Base-by-base conservation (phyloP, 169 alveolate species). In the Plasmodium reichenowi region DNA sequence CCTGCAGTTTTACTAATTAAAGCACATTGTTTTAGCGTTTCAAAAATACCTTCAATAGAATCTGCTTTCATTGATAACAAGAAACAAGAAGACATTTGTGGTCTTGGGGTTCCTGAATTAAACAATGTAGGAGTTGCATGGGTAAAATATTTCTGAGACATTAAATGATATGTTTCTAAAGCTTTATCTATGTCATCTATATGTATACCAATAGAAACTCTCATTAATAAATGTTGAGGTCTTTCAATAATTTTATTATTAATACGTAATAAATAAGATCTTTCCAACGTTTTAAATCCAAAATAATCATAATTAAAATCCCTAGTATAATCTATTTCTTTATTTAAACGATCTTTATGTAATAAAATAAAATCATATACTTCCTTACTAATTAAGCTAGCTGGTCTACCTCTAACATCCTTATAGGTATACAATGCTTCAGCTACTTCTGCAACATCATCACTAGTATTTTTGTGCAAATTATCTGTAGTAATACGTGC, bases 41-140 rank as follows among this genome's bases (percentile, higher is more conserved):
- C 99, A 88, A 97, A 98, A 13, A 98, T 98, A 0, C 99, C 99
- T 56, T 97, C 98, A n/a, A 98, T 98, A 15, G 99, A 97, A 80
- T 98, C 99, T 20, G 96, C 98, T 92, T 96, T 88, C 98, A 98
- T 97, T 48, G 95, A 95, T 20, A 98, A 93, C 24, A 98, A 91
- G 94, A 98, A 98, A 93, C 99, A 98, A 70, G 98, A 96, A 72
- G 99, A 95, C 99, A 98, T 98, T 75, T 98, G 98, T 2, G 99
- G 99, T 48, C 96, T 94, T 1, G 97, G 98, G 0, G 99, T 98
- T 2, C 99, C 99, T 2, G 99, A 91, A 91, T 98, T 98, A 92
- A 98, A 98, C 47, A 98, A 96, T 9, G 99, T 98, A 15, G 99
- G 99, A 6, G 99, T 97, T 9, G 99, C 99, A 90, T 98, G 99